Evolutionary conservation across 768 basidiomycete species (phyloP).

Genomic region (Myochromella boudieri): DNA sequence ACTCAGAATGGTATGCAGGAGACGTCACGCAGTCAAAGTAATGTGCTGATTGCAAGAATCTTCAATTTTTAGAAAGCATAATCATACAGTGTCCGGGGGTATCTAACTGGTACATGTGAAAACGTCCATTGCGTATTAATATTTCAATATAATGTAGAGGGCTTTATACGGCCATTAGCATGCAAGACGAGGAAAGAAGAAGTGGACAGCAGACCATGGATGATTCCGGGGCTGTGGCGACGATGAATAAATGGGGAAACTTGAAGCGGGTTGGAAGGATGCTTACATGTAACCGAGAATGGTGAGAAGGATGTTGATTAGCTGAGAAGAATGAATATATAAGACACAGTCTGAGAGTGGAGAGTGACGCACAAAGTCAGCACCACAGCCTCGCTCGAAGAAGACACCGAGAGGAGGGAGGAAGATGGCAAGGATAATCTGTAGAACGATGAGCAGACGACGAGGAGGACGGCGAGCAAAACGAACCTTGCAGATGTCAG

Average conservation of each 20-base stretch:
- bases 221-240: slow-evolving; percentile 64
- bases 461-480: background rate
- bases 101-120: no score
- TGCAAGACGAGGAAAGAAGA: slow-evolving; percentile 1
- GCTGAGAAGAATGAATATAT: slow-evolving; percentile 19
- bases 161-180: slow-evolving; percentile 40
- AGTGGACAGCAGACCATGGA: slow-evolving; percentile 51
- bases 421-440: slow-evolving; percentile 65
- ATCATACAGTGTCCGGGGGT: no score
- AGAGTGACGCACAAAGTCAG: slow-evolving; percentile 60
- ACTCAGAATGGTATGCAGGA: no score
- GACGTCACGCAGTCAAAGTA: slow-evolving; percentile 1
- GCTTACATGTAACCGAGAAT: slow-evolving; percentile 76
- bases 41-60: no score
- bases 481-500: slow-evolving; percentile 78
- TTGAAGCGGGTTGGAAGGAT: background rate
- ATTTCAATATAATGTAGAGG: slow-evolving; percentile 80
- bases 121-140: no score
- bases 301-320: slow-evolving; percentile 81
- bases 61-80: no score
- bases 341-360: slow-evolving; percentile 8
- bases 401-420: slow-evolving; percentile 87
- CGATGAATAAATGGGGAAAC: slow-evolving; percentile 13
- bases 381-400: slow-evolving; percentile 80
- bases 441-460: slow-evolving; percentile 13